Evolutionary conservation across 768 basidiomycete species (phyloP).

Genomic region (Termitomyces sp.): DNA sequence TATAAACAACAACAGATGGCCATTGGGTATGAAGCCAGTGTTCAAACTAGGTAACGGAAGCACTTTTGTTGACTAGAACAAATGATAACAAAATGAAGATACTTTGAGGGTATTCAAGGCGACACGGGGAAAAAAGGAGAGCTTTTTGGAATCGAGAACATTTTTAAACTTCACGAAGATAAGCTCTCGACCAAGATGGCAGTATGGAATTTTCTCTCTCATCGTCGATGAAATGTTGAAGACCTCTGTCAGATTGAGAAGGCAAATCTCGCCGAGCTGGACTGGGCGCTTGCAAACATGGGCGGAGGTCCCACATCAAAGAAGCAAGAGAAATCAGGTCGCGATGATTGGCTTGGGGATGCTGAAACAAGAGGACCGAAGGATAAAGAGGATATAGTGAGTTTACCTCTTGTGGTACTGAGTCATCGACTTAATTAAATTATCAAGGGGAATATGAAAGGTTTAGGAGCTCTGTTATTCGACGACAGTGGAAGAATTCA

Average conservation of each 20-base stretch:
- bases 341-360: slow-evolving; percentile 35
- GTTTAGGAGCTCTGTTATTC: slow-evolving; percentile 62
- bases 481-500: slow-evolving; percentile 48
- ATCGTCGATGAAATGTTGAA: background rate
- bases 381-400: slow-evolving; percentile 37
- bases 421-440: background rate
- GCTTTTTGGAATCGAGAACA: slow-evolving; percentile 81
- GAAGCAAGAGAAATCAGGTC: slow-evolving; percentile 21
- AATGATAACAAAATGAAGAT: slow-evolving; percentile 31
- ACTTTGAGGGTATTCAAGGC: slow-evolving; percentile 81
- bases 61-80: background rate
- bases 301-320: slow-evolving; percentile 36
- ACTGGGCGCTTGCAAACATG: slow-evolving; percentile 76
- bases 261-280: slow-evolving; percentile 66
- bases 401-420: background rate
- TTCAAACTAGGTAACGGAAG: slow-evolving; percentile 62
- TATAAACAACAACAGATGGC: slow-evolving; percentile 94
- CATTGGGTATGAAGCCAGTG: slow-evolving; percentile 80
- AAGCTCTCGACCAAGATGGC: slow-evolving; percentile 68
- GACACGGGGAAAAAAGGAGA: slow-evolving; percentile 73
- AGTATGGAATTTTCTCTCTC: slow-evolving; percentile 32
- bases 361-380: slow-evolving; percentile 33
- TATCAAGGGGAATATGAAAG: slow-evolving; percentile 46
- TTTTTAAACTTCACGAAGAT: slow-evolving; percentile 73
- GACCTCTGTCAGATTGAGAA: slow-evolving; percentile 57